Conservation (phyloP, 73 alveolate species). For the Breviolum minutum region DNA sequence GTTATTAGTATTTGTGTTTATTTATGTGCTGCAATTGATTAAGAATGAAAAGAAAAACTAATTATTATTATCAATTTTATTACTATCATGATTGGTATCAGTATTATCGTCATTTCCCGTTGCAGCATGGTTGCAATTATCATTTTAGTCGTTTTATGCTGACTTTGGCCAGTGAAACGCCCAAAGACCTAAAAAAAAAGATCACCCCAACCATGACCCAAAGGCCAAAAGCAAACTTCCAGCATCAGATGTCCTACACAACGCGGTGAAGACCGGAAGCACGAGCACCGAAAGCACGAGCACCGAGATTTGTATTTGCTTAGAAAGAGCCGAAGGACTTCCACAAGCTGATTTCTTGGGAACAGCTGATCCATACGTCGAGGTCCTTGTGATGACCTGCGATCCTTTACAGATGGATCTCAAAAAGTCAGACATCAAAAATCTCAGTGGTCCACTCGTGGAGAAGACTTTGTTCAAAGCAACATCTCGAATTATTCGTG, state of each 20-base stretch:
- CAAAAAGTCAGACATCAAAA: not conserved
- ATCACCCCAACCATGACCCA: not conserved
- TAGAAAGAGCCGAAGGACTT: slow-evolving; percentile 55
- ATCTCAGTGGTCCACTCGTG: not conserved
- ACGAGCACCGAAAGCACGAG: not conserved
- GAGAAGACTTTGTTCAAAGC: slow-evolving; percentile 33
- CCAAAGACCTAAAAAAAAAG: too few species aligned
- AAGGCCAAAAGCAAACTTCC: slow-evolving; percentile 36
- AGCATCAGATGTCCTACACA: not conserved
- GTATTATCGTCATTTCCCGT: too few species aligned
- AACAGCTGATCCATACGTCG: slow-evolving; percentile 71
- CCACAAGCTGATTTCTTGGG: slow-evolving; percentile 84
- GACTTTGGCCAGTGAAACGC: too few species aligned
- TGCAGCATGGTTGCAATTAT: too few species aligned
- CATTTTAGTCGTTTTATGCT: too few species aligned
- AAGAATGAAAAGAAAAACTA: too few species aligned
- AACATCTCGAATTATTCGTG: slow-evolving; percentile 36
- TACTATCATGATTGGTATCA: too few species aligned
- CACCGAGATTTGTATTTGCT: slow-evolving; percentile 31
- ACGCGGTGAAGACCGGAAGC: not conserved
- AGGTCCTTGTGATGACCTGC: slow-evolving; percentile 24
- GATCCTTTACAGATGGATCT: slow-evolving; percentile 17
- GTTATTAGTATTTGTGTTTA: too few species aligned
- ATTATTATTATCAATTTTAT: too few species aligned
- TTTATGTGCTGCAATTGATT: too few species aligned